Evolutionary conservation across 129 eudicot species (phyloP), one percentile per base, ranked within the genome.

Genomic region (Solidago caesia): DNA sequence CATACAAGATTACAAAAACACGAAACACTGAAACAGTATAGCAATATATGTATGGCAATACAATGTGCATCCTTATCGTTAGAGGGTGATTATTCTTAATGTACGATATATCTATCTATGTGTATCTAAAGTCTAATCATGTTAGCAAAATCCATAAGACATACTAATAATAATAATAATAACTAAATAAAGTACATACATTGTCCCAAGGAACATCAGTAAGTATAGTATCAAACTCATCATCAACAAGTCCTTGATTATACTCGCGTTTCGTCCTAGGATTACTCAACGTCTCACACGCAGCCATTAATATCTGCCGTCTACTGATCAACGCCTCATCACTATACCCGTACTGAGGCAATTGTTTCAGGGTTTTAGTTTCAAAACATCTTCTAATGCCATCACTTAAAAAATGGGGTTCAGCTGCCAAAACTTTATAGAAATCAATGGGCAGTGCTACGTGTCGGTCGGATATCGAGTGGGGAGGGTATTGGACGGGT

Each of bases 321-420:
- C 99, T 80, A 70, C 94, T 83, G 69, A 94, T 78, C 80, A 88
- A 78, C 6, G 89, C 93, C 3, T 94, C 99, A 33, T 94, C 86
- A 70, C 97, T 91, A 72, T 83, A 94, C 46, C 99, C 99, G 71
- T 78, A 94, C 72, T 91, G 99, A 49, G 97, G 99, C n/a, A 90
- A 33, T 33, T 33, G 84, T 74, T 82, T 89, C 47, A 81, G 80
- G 82, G 83, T 89, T 86, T 88, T 94, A 78, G 88, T 85, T 69
- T 94, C 91, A 68, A 83, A 94, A 7, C 93, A 90, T 51, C 96
- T 80, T 43, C 81, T 79, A 41, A 94, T 88, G 26, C 97, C 97
- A 79, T 94, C 97, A 14, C 93, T 90, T 11, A 91, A 85, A 79
- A 88, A 91, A 77, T 91, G 99, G 13, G 83, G 33, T 78, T 91